These are phyloP conservation scores for Amanita pallidorosea DNA, from an alignment of 768 basidiomycete species.

Conservation along the genomic window DNA sequence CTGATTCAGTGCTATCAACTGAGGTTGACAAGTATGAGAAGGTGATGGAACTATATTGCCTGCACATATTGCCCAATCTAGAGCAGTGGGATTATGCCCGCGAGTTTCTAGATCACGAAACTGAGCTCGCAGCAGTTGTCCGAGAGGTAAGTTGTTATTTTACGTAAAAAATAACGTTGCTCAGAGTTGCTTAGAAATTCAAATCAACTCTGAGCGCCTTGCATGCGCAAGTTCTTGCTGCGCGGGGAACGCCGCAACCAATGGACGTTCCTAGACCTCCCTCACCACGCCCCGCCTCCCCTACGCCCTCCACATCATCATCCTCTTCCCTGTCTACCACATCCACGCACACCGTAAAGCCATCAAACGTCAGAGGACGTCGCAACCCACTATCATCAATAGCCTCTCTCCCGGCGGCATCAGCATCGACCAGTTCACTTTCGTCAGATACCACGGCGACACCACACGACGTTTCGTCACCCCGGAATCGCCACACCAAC, in stretches of 20 bases:
- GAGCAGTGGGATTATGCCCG: conserved; percentile 76
- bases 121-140: conserved; percentile 39
- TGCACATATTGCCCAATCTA: conserved; percentile 61
- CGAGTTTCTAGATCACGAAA: conserved; percentile 68
- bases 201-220: conserved; percentile 30
- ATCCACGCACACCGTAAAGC: conserved; percentile 65
- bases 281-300: conserved; percentile 13
- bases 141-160: conserved; percentile 37
- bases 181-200: conserved; percentile 19
- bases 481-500: conserved; percentile 7
- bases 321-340: conserved; percentile 63
- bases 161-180: conserved; percentile 4
- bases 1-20: conserved; percentile 8
- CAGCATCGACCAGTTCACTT: conserved; percentile 24
- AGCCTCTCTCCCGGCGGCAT: conserved; percentile 16
- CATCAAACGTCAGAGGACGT: conserved; percentile 28
- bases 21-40: conserved; percentile 57
- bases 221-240: conserved; percentile 24
- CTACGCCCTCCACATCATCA: conserved; percentile 41
- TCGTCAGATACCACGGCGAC: conserved; percentile 30
- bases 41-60: conserved; percentile 65
- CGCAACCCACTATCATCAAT: conserved; percentile 14
- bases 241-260: conserved; percentile 16
- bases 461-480: conserved; percentile 11
- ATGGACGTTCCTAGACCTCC: conserved; percentile 6